Conservation (phyloP, 352 stramenopile species). For the Phytophthora boehmeriae region DNA sequence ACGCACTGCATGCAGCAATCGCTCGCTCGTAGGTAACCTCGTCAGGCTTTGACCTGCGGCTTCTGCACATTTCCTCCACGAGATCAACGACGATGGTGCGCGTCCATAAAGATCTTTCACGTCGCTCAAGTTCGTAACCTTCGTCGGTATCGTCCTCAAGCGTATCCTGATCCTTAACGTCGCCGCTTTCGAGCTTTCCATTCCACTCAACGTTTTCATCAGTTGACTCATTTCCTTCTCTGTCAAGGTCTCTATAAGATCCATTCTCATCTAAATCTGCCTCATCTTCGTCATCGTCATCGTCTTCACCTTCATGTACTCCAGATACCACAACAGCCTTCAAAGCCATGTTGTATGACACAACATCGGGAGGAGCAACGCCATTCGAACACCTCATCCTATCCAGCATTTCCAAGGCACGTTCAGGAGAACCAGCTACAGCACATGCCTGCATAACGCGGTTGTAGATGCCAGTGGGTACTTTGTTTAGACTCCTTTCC, state of each 20-base stretch:
- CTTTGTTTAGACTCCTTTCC: conserved; percentile 45
- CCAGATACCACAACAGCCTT: conserved; percentile 49
- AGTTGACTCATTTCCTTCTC: conserved; percentile 10
- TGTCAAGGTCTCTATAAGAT: conserved; percentile 15
- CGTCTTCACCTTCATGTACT: conserved; percentile 18
- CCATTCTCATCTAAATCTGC: conserved; percentile 15
- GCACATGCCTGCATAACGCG: conserved; percentile 64
- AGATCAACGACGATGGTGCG: conserved; percentile 31
- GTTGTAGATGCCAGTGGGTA: conserved; percentile 57
- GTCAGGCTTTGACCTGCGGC: conserved; percentile 18
- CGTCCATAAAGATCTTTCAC: conserved; percentile 28
- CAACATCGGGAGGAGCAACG: conserved; percentile 33
- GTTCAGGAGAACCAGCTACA: conserved; percentile 36
- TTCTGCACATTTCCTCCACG: conserved; percentile 41
- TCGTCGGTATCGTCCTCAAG: neutral
- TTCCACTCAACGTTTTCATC: conserved; percentile 2
- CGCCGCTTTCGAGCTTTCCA: neutral
- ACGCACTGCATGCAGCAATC: conserved; percentile 46
- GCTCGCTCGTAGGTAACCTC: conserved; percentile 40
- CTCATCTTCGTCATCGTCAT: conserved; percentile 30
- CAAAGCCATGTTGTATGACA: conserved; percentile 66
- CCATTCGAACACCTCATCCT: conserved; percentile 40
- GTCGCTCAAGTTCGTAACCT: conserved; percentile 18
- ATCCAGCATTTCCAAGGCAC: conserved; percentile 47
- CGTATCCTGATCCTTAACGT: conserved; percentile 1